Evolutionary conservation across 2,329 filamentous ascomycete genomes (phyloP), one percentile per base, ranked within the genome.

Genomic region (Verticillium zaregamsianum): DNA sequence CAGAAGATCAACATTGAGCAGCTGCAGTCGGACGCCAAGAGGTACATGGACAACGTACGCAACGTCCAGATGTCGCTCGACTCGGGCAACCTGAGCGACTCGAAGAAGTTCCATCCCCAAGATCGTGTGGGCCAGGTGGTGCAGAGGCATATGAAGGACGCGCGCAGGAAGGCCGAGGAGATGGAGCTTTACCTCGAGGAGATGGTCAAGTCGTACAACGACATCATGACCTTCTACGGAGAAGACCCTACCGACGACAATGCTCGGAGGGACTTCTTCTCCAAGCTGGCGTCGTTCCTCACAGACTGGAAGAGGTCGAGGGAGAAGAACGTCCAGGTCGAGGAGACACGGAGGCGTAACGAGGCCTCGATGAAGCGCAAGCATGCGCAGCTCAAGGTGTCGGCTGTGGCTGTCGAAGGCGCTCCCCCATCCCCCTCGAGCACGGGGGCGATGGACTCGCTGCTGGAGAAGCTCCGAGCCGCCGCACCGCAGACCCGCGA

Each of bases 1-100:
- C 92, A 97, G 72, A 98, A 97, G 80, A 85, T 97, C 77, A 98
- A 97, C 72, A 91, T 98, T 60, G 95, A 98, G 74, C 92, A 96
- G 77, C 83, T 99, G 61, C 90, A 92, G 68, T 76, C 85, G 23
- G 95, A 99, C 73, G 92, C 94, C 32, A 94, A 88, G 80, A 91
- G 85, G 73, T 99, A 98, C 78, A 94, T 98, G 67, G 89, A 93
- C 76, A 98, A 96, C 73, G 90, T 99, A 78, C 91, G 90, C 74
- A 97, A 97, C 72, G 88, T 98, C 33, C 95, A 99, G 75, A 87
- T 86, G 76, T 96, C 92, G 28, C 85, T 99, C 58, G 95, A 99
- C 76, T 90, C 89, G 37, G 95, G 95, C 69, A 98, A 97, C 74
- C 81, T 99, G 66, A 97, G 92, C 72, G 95, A 99, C 72, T 90